Evolutionary conservation across 306 rosid species (phyloP).

Genomic region (Phaseolus lunatus): DNA sequence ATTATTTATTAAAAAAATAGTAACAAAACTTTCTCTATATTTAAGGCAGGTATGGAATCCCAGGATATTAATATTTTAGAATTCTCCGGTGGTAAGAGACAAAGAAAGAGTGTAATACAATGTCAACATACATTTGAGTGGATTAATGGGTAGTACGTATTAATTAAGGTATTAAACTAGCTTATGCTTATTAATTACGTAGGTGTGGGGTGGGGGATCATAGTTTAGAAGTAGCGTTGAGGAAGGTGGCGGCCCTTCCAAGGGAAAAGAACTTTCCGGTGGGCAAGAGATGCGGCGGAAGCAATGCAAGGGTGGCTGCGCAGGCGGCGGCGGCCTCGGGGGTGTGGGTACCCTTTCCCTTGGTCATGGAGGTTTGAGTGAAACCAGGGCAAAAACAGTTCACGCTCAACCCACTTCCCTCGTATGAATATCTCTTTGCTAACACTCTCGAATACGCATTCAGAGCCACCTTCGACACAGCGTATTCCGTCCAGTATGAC

Average conservation of each 20-base stretch:
- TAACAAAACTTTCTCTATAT: no score
- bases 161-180: background rate
- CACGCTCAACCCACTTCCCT: conserved; percentile 52
- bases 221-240: conserved; percentile 34
- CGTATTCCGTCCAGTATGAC: conserved; percentile 85
- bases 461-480: conserved; percentile 80
- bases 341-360: conserved; percentile 73
- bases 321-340: conserved; percentile 62
- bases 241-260: background rate
- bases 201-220: background rate
- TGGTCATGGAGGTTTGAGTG: conserved; percentile 87
- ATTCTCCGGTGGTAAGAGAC: no score
- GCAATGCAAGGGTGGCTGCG: conserved; percentile 65
- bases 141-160: background rate
- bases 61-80: background rate
- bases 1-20: no score
- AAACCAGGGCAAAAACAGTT: conserved; percentile 91
- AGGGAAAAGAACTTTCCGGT: conserved; percentile 66
- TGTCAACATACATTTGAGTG: background rate
- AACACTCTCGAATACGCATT: conserved; percentile 74
- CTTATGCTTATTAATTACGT: no score
- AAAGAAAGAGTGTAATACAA: background rate
- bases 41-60: no score
- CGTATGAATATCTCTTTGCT: conserved; percentile 51
- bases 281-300: conserved; percentile 65